phyloP scores from a whole-genome alignment of 2,329 filamentous ascomycete genomes.

The Aspergillus sp. region DNA sequence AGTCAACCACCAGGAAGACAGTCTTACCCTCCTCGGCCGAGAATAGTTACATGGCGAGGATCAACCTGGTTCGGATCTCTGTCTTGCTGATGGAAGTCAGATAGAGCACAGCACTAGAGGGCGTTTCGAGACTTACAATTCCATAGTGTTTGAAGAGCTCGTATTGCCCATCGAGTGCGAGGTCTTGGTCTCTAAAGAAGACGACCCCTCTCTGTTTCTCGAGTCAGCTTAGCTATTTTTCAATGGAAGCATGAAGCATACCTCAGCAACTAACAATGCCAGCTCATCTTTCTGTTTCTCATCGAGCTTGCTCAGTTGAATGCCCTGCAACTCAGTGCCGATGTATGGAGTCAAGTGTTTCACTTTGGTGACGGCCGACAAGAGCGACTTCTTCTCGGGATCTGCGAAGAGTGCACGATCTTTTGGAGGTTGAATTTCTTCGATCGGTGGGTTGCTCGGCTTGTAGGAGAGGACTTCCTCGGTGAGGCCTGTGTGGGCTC shows the following conservation, averaged over 20 bases:
- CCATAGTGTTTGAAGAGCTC: background rate
- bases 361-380: slow-evolving; percentile 2
- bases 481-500: background rate
- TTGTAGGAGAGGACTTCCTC: slow-evolving; percentile 3
- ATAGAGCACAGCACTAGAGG: background rate
- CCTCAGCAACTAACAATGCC: slow-evolving; percentile 1
- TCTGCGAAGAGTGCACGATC: slow-evolving; percentile 3
- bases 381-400: background rate
- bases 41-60: slow-evolving; percentile 6
- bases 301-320: slow-evolving; percentile 3
- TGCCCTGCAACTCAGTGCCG: background rate
- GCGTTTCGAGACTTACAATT: background rate
- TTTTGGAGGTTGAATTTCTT: background rate
- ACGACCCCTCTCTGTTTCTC: background rate
- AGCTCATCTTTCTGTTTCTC: slow-evolving; percentile 3
- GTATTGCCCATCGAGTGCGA: background rate
- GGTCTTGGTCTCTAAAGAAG: slow-evolving; percentile 1
- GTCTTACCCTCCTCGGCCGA: slow-evolving; percentile 5
- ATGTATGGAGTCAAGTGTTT: slow-evolving; percentile 7
- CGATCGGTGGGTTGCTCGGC: background rate
- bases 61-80: slow-evolving; percentile 1
- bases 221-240: background rate
- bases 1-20: background rate
- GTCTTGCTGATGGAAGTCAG: background rate
- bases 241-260: background rate